Evolutionary conservation across 306 rosid species (phyloP).

Genomic region (Rubus parviflorus): DNA sequence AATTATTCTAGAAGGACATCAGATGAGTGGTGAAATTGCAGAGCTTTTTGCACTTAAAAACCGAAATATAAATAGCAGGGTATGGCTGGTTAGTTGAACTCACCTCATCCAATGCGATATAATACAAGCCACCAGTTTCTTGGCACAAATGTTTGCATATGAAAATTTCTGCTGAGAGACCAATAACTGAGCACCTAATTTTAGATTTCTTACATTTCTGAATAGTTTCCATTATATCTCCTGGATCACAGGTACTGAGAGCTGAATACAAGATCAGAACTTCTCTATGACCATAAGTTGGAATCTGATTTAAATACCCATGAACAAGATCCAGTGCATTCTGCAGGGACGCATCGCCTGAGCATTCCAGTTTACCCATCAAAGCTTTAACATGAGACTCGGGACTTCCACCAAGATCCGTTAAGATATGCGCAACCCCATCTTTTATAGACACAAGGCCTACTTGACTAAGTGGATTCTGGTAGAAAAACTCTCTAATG

Average conservation of each 20-base stretch:
- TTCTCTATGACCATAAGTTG: slow-evolving; percentile 92
- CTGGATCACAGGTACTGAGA: slow-evolving; percentile 96
- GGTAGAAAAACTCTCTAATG: slow-evolving; percentile 86
- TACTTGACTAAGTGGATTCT: slow-evolving; percentile 93
- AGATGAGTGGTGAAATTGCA: not conserved
- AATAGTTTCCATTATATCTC: slow-evolving; percentile 93
- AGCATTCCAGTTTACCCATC: slow-evolving; percentile 93
- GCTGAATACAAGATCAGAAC: slow-evolving; percentile 82
- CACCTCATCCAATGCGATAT: slow-evolving; percentile 89
- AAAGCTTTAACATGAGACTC: slow-evolving; percentile 86
- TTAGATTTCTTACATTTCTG: slow-evolving; percentile 81
- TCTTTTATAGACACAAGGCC: slow-evolving; percentile 83
- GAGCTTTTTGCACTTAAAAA: not conserved
- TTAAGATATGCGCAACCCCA: slow-evolving; percentile 73
- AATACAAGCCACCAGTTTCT: slow-evolving; percentile 86
- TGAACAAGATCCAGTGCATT: slow-evolving; percentile 88
- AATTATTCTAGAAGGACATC: not conserved
- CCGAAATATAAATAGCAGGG: not conserved
- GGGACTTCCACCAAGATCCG: slow-evolving; percentile 97
- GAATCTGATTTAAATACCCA: slow-evolving; percentile 76
- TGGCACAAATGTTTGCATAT: slow-evolving; percentile 92
- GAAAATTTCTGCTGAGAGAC: slow-evolving; percentile 92
- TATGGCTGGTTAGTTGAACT: slow-evolving; percentile 26
- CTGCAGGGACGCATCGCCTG: slow-evolving; percentile 91
- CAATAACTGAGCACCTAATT: slow-evolving; percentile 95